Conservation (phyloP, 78 protist species). For the Guillardia theta region DNA sequence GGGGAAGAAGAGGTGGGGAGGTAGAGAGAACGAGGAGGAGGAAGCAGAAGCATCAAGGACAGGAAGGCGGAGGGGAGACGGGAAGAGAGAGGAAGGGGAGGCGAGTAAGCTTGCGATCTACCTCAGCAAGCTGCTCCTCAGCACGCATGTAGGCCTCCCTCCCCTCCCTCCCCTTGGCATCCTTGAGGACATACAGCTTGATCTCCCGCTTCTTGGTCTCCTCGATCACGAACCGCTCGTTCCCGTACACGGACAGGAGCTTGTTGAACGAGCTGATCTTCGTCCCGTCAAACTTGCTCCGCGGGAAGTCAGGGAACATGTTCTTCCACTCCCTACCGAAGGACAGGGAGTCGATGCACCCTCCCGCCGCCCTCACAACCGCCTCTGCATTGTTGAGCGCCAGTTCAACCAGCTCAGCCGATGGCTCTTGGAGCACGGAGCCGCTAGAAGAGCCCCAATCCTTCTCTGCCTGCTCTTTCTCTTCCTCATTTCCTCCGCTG, state of each 20-base stretch:
- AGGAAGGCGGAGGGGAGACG: background rate
- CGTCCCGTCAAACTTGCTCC: background rate
- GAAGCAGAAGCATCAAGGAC: no score
- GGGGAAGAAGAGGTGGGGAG: background rate
- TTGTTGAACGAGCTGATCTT: background rate
- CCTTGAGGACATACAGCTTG: background rate
- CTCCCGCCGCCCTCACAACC: background rate
- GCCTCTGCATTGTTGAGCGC: background rate
- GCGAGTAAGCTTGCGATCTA: background rate
- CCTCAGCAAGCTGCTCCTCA: background rate
- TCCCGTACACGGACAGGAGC: background rate
- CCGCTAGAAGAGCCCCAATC: no score
- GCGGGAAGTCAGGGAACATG: background rate
- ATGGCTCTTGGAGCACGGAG: no score
- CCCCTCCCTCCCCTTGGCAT: background rate
- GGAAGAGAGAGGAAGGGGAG: background rate
- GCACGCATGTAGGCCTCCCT: background rate
- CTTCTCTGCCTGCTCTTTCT: no score
- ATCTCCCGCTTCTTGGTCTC: background rate
- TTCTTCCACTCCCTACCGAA: background rate
- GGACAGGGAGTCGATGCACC: constrained; percentile 24
- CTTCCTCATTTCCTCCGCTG: no score
- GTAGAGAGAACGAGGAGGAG: background rate
- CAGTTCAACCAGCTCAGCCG: background rate
- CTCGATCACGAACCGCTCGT: background rate